A percentile compares a stretch with the other conserved stretches of the same genome.
Evolutionary conservation across 176 grass and related monocot species (phyloP).

Genomic region (Phoenix dactylifera): DNA sequence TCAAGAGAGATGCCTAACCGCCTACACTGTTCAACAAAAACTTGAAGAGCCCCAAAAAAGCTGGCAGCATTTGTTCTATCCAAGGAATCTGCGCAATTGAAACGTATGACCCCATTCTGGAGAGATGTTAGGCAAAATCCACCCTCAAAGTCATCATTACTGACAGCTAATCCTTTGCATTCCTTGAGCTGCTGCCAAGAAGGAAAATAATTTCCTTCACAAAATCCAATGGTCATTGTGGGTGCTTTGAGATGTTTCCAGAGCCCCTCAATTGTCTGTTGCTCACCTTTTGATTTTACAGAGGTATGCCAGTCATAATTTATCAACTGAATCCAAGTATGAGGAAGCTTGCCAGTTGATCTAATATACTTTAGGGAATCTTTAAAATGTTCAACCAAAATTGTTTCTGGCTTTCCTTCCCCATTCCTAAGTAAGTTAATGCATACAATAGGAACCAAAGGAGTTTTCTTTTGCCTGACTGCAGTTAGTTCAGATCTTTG

Average conservation of each 20-base stretch:
- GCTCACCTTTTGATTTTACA: conserved; percentile 78
- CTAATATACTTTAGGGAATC: conserved; percentile 60
- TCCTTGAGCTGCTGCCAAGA: conserved; percentile 54
- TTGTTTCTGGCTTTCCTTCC: conserved; percentile 76
- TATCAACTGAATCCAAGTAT: conserved; percentile 87
- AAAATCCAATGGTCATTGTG: conserved; percentile 84
- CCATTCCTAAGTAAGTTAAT: conserved; percentile 82
- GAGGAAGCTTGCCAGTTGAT: conserved; percentile 56
- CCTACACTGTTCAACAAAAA: conserved; percentile 96
- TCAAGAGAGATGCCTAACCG: conserved; percentile 70
- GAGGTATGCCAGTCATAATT: conserved; percentile 97
- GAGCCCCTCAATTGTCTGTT: conserved; percentile 71
- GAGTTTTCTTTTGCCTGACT: conserved; percentile 59
- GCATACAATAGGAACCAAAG: conserved; percentile 70
- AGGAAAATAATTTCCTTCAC: conserved; percentile 76
- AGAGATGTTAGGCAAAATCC: conserved; percentile 64
- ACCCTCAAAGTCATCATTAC: conserved; percentile 46
- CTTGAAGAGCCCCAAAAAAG: conserved; percentile 96
- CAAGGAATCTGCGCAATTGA: conserved; percentile 99
- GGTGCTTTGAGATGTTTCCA: conserved; percentile 81
- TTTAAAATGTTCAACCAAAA: conserved; percentile 88
- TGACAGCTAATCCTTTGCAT: conserved; percentile 66
- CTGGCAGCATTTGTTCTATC: conserved; percentile 98
- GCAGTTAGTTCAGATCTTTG: conserved; percentile 50
- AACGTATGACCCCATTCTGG: conserved; percentile 95